Percentiles rank a stretch among this genome's conserved stretches.
Evolutionary conservation across 1,139 yeast genomes (phyloP).

Genomic region (Candida sp.): DNA sequence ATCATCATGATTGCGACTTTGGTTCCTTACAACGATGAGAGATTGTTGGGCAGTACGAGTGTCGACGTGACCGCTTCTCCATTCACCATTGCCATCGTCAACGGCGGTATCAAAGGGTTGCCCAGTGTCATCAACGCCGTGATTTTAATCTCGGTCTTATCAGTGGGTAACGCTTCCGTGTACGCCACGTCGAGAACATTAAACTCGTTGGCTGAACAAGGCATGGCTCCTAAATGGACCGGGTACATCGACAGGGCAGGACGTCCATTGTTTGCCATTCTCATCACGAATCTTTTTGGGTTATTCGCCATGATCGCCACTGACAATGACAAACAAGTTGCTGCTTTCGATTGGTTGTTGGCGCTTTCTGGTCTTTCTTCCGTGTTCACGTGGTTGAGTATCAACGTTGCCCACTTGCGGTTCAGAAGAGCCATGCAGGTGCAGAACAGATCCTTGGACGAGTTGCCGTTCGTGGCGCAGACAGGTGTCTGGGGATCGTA

Average conservation of each 20-base stretch:
- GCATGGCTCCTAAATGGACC: constrained; percentile 44
- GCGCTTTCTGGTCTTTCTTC: constrained; percentile 42
- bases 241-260: constrained; percentile 47
- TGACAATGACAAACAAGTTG: constrained; percentile 33
- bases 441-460: constrained; percentile 33
- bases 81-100: constrained; percentile 46
- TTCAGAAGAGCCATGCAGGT: constrained; percentile 38
- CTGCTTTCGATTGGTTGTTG: constrained; percentile 39
- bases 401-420: constrained; percentile 36
- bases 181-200: constrained; percentile 50
- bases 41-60: constrained; percentile 34
- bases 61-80: constrained; percentile 28
- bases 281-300: constrained; percentile 39
- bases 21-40: constrained; percentile 35
- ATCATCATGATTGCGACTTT: constrained; percentile 41
- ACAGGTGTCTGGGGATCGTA: constrained; percentile 44
- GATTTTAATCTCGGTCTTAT: constrained; percentile 43
- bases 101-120: constrained; percentile 53
- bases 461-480: constrained; percentile 40
- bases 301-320: constrained; percentile 45
- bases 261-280: constrained; percentile 45
- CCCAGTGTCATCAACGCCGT: constrained; percentile 52
- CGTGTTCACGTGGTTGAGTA: constrained; percentile 40
- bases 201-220: constrained; percentile 45
- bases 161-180: constrained; percentile 50